Evolutionary conservation across 73 alveolate species (phyloP), one percentile per base, ranked within the genome.

Genomic region (Uronychia binucleata): DNA sequence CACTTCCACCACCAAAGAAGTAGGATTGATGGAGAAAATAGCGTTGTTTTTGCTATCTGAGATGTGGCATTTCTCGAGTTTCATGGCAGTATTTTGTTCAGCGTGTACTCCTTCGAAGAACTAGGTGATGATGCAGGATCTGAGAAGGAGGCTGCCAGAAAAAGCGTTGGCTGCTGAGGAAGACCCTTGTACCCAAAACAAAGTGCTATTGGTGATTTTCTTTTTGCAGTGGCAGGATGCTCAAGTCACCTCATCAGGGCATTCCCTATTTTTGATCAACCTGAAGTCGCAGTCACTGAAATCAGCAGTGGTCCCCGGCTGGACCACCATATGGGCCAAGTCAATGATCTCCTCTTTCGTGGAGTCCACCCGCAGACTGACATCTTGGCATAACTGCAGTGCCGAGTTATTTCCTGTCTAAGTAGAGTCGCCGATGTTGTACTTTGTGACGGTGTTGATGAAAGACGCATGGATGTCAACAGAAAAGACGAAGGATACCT

Each of bases 281-380:
- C 93, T 33, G 32, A 91, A 8, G 77, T 87, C 88, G 80, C 96
- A 87, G 59, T 91, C 96, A 1, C 92, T 75, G 0, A 91, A 86
- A 31, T 91, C 96, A 8, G 88, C 67, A 32, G 35, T n/a, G 19
- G 94, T 25, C 1, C 31, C 11, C 19, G 79, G 79, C 30, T 86
- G 85, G 31, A 86, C 57, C 8, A 74, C 34, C 11, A 86, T 30
- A 26, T 30, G 75, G 29, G 86, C 5, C n/a, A 46, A 19, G 19
- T 46, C 5, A 19, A 19, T 46, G 67, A 11, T 19, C 67, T 46
- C 67, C 5, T 46, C 19, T 46, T 46, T 46, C 67, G 67, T 19
- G 5, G 67, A 46, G 19, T 46, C 74, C n/a, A 26, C 31, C 8
- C 78, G 35, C 19, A 0, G 5, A 46, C 19, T 46, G 67, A 46